A percentile compares a stretch with the other conserved stretches of the same genome.
These are phyloP conservation scores for Pseudogymnoascus sp. DNA, from an alignment of 2,329 filamentous ascomycete genomes.

Conservation along the genomic window DNA sequence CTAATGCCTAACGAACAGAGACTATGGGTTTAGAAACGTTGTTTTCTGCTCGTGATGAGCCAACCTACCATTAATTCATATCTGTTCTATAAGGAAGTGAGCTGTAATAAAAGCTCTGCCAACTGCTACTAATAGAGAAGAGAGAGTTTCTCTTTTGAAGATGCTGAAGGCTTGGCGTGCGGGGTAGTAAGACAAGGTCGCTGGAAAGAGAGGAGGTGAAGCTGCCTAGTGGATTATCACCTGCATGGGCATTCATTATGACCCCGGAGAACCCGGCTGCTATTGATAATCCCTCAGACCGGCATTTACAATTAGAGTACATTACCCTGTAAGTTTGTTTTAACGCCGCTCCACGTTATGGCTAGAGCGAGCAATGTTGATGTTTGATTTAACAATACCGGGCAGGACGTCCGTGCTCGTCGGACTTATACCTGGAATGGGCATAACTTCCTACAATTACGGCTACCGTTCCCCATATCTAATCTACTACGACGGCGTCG, in stretches of 20 bases:
- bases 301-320: neutral
- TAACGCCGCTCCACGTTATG: no score
- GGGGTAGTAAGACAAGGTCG: no score
- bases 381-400: neutral
- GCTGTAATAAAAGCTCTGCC: neutral
- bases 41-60: neutral
- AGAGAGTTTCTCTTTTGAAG: neutral
- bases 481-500: neutral
- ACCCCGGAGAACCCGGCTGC: neutral
- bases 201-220: no score
- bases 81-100: neutral
- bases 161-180: neutral
- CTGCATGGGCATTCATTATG: neutral
- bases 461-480: neutral
- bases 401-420: no score
- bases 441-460: neutral
- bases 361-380: neutral
- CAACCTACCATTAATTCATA: neutral
- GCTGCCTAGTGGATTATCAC: no score
- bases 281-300: neutral
- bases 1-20: neutral
- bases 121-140: neutral
- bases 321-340: neutral
- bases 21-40: neutral
- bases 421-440: neutral